Evolutionary conservation across 371 early-diverging fungal species (phyloP), one percentile per base, ranked within the genome.

Genomic region (Mucor circinelloides): DNA sequence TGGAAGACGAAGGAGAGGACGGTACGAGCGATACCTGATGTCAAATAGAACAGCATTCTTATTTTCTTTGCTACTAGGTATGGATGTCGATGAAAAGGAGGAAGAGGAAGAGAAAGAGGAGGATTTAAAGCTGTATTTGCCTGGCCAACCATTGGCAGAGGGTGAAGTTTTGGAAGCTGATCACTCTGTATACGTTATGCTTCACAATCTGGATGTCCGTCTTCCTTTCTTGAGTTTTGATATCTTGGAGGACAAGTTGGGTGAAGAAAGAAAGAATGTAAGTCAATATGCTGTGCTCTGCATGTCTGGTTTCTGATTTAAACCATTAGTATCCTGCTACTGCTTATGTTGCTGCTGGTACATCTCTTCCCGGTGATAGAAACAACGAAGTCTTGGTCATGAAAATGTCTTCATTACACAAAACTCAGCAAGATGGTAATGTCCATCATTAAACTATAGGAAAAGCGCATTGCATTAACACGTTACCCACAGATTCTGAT

Each of bases 141-240:
- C 99, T 5, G 99, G 99, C 21, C 91, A 94, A 64, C 85, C 89
- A 60, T 81, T 99, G 17, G 94, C 78, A 30, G 92, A 94, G 77
- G 97, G 89, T 59, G 97, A 98, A 75, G 93, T 88, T 44, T 85
- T 99, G 36, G 95, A 96, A 74, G 94, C 93, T 34, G 99, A 99
- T 86, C 91, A 91, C 69, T 91, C 92, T 4, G 94, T 94, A 0
- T 99, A 99, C 81, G 94, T 94, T 64, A 96, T 99, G 97, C 90
- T 97, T 64, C 98, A 97, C 80, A 83, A 87, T 32, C 82, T 99
- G 86, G 86, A 92, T 64, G 93, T 93, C 23, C 89, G 93, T 69
- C 95, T 96, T 94, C 99, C 99, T n/a, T 97, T 97, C 76, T 85
- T 99, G 64, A 92, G 92, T 80, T 98, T 99, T 67, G 99, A 99